A percentile compares a stretch with the other conserved stretches of the same genome.
Evolutionary conservation across 257 asterid genomes (phyloP).

Genomic region (Primulina huaijiensis): DNA sequence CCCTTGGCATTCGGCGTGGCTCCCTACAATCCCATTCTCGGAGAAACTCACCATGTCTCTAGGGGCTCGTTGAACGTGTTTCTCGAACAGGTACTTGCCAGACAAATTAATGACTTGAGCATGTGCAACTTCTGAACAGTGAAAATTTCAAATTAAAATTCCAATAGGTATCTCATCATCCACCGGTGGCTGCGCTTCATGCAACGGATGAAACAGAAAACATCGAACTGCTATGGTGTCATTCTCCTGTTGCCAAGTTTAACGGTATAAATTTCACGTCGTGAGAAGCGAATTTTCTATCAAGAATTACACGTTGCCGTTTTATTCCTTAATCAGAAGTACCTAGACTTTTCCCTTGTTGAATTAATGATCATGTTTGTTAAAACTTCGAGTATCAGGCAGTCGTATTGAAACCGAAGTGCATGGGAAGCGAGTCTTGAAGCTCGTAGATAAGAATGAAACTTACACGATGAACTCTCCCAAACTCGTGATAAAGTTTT

Average conservation of each 20-base stretch:
- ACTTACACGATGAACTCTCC: constrained; percentile 72
- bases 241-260: constrained; percentile 56
- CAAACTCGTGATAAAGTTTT: constrained; percentile 57
- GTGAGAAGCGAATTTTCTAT: too few species aligned
- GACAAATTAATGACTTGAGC: too few species aligned
- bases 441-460: constrained; percentile 51
- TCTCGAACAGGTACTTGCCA: constrained; percentile 59
- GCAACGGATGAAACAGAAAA: constrained; percentile 71
- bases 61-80: constrained; percentile 58
- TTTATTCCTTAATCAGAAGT: background rate
- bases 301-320: background rate
- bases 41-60: constrained; percentile 93
- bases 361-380: background rate
- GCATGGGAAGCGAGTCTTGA: constrained; percentile 51
- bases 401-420: constrained; percentile 66
- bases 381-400: constrained; percentile 34
- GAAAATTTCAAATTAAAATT: too few species aligned
- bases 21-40: constrained; percentile 87
- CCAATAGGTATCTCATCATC: constrained; percentile 84
- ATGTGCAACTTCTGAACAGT: too few species aligned
- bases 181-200: constrained; percentile 80
- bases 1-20: constrained; percentile 76
- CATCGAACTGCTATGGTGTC: constrained; percentile 68
- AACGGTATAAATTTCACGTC: constrained; percentile 37
- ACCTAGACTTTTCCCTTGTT: background rate